These are phyloP conservation scores for Colletotrichum australisinense DNA, from an alignment of 2,329 filamentous ascomycete genomes.

Conservation along the genomic window DNA sequence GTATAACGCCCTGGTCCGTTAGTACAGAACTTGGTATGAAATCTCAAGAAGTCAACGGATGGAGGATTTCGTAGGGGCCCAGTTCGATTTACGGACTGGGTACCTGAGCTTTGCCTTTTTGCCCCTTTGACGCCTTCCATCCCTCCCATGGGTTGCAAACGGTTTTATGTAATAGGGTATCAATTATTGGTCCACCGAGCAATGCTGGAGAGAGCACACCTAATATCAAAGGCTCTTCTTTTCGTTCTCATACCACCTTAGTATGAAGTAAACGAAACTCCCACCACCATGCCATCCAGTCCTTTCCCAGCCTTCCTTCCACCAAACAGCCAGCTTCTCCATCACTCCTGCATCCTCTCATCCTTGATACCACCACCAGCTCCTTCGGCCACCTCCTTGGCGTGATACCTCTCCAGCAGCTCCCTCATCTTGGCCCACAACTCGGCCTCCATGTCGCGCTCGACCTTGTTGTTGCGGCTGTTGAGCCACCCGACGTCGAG, in stretches of 20 bases:
- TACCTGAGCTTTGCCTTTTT: no score
- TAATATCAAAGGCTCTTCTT: not conserved
- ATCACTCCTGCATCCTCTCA: conserved; percentile 31
- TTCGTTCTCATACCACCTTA: not conserved
- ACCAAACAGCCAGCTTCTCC: not conserved
- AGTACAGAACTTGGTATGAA: no score
- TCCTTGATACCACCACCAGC: conserved; percentile 31
- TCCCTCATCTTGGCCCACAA: conserved; percentile 67
- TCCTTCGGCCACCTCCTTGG: conserved; percentile 5
- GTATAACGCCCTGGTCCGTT: no score
- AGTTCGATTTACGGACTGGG: no score
- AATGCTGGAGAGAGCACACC: not conserved
- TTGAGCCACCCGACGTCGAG: conserved; percentile 93
- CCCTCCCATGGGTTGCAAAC: no score
- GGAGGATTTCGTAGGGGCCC: no score
- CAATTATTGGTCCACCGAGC: not conserved
- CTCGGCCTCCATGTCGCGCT: conserved; percentile 85
- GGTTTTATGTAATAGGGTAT: not conserved
- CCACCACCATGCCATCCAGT: not conserved
- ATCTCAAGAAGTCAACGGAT: no score
- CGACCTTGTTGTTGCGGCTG: conserved; percentile 83
- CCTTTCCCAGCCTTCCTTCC: not conserved
- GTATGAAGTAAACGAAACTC: no score
- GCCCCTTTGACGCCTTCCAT: no score
- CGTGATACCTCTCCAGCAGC: conserved; percentile 46